phyloP scores from a whole-genome alignment of 345 rosid species.

The Eucalyptus regnans region DNA sequence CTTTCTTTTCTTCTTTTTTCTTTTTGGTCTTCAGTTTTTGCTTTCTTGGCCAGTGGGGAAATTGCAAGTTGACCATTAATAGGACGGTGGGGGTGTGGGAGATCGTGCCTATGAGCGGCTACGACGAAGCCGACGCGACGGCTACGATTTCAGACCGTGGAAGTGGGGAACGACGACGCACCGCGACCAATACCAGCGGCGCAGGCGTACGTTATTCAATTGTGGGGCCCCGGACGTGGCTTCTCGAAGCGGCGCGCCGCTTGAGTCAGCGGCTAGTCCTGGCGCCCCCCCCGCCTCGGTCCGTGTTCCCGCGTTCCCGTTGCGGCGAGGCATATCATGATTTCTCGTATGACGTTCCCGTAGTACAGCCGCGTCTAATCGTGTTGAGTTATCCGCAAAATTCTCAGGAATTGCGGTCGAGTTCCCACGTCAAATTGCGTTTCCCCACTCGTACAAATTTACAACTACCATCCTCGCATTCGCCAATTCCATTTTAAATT shows the following conservation, averaged over 20 bases:
- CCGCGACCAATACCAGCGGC: background rate
- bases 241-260: background rate
- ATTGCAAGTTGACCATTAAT: background rate
- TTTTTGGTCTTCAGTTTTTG: background rate
- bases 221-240: background rate
- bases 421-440: background rate
- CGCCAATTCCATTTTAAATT: background rate
- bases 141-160: background rate
- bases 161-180: background rate
- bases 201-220: background rate
- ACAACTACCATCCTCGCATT: background rate
- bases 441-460: background rate
- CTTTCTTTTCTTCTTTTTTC: no score
- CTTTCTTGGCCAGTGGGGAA: background rate
- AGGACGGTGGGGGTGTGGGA: background rate
- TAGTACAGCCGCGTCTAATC: background rate
- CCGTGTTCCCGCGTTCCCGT: background rate
- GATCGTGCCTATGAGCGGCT: background rate
- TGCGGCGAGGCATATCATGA: background rate
- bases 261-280: background rate
- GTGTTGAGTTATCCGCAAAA: background rate
- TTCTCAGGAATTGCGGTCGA: background rate
- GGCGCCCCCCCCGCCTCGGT: background rate
- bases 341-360: background rate
- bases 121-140: background rate